Conservation (phyloP, 1,284 basidiomycete genomes). For the Pseudozyma sp. region DNA sequence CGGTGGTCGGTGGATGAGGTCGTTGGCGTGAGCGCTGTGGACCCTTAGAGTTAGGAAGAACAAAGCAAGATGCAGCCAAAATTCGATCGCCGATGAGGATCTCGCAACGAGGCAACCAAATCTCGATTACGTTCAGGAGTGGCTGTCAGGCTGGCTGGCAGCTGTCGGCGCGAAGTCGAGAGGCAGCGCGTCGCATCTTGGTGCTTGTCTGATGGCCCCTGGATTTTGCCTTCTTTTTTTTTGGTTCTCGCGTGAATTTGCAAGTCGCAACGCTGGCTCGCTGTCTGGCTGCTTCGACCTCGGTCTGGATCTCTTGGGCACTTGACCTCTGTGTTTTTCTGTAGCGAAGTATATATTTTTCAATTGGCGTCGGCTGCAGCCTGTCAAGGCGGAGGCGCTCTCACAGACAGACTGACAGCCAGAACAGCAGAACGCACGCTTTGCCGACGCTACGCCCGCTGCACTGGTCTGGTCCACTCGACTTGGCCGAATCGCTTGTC, state of each 20-base stretch:
- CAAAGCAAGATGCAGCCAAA: neutral
- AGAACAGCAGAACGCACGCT: neutral
- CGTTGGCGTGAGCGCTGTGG: neutral
- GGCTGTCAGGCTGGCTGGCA: neutral
- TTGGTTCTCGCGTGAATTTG: constrained; percentile 1
- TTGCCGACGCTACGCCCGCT: constrained; percentile 2
- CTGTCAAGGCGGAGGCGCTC: neutral
- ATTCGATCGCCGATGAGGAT: neutral
- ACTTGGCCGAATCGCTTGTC: too few species aligned
- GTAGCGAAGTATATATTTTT: too few species aligned
- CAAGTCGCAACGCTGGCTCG: neutral
- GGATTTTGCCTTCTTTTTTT: neutral
- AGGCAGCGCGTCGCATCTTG: constrained; percentile 2
- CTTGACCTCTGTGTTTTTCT: neutral
- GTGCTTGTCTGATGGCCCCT: neutral
- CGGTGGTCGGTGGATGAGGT: neutral
- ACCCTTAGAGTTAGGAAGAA: neutral
- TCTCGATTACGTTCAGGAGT: too few species aligned
- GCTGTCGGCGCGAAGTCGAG: neutral
- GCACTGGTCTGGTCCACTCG: neutral
- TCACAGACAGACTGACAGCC: neutral
- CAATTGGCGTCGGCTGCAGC: neutral
- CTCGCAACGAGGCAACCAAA: too few species aligned
- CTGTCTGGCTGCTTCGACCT: neutral
- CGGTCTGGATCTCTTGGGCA: neutral